These are phyloP conservation scores for Colletotrichum incanum DNA, from an alignment of 2,329 filamentous ascomycete species.

Conservation along the genomic window DNA sequence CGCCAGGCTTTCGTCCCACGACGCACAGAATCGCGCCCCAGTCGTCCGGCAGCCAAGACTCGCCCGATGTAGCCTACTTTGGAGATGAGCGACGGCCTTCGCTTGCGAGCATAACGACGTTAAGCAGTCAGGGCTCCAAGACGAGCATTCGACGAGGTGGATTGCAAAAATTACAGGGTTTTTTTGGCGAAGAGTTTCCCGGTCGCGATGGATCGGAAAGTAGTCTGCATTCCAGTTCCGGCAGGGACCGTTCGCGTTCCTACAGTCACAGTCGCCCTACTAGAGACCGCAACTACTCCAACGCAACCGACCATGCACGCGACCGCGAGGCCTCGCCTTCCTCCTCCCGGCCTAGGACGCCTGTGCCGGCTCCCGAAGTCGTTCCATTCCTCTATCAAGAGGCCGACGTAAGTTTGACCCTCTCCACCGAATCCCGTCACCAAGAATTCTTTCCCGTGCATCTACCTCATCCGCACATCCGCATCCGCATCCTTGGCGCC, in stretches of 20 bases:
- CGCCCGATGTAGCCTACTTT: slow-evolving; percentile 73
- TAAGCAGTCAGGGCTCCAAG: slow-evolving; percentile 88
- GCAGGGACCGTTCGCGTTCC: slow-evolving; percentile 76
- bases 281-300: slow-evolving; percentile 87
- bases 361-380: slow-evolving; percentile 90
- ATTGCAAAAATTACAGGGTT: slow-evolving; percentile 88
- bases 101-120: slow-evolving; percentile 86
- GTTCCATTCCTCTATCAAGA: slow-evolving; percentile 98
- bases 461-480: slow-evolving; percentile 42
- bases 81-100: slow-evolving; percentile 87
- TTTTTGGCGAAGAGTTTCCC: slow-evolving; percentile 92
- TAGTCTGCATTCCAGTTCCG: slow-evolving; percentile 68
- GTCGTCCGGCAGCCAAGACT: slow-evolving; percentile 70
- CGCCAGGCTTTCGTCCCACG: slow-evolving; percentile 74
- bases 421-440: slow-evolving; percentile 14
- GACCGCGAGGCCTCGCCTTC: slow-evolving; percentile 77
- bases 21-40: slow-evolving; percentile 46
- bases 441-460: slow-evolving; percentile 34
- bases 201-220: slow-evolving; percentile 82
- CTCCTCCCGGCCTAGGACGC: slow-evolving; percentile 85
- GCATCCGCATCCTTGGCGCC: slow-evolving; percentile 37
- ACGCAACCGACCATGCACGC: slow-evolving; percentile 79
- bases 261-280: slow-evolving; percentile 71
- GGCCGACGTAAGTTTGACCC: slow-evolving; percentile 73
- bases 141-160: slow-evolving; percentile 79